phyloP scores from a whole-genome alignment of 371 early-diverging fungal species.

The Mucor lusitanicus region DNA sequence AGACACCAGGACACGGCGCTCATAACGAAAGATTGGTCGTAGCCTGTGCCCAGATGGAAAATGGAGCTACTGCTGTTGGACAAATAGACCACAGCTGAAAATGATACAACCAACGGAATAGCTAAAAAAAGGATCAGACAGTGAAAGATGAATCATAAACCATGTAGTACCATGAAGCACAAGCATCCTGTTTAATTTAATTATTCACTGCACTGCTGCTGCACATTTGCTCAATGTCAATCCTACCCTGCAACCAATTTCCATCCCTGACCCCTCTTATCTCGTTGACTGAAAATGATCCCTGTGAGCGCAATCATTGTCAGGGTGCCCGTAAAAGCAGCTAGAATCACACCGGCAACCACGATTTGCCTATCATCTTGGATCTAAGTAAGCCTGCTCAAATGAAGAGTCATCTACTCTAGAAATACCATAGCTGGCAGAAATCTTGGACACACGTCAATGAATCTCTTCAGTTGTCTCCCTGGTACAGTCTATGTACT shows the following conservation, averaged over 20 bases:
- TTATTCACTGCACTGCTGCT: not conserved
- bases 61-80: constrained; percentile 17
- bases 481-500: not conserved
- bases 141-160: not conserved
- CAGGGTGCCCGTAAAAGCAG: constrained; percentile 25
- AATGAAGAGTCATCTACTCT: not conserved
- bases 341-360: constrained; percentile 32
- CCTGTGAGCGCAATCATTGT: constrained; percentile 30
- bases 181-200: constrained; percentile 23
- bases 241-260: constrained; percentile 32
- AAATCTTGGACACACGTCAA: constrained; percentile 13
- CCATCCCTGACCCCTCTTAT: constrained; percentile 36
- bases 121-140: constrained; percentile 13
- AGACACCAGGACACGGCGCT: constrained; percentile 26
- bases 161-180: constrained; percentile 30
- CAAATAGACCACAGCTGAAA: constrained; percentile 28
- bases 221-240: not conserved
- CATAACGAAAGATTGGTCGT: constrained; percentile 28
- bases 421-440: constrained; percentile 22
- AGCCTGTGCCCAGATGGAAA: constrained; percentile 25
- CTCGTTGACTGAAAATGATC: constrained; percentile 28
- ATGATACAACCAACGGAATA: constrained; percentile 28
- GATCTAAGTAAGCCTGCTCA: not conserved
- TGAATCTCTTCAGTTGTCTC: not conserved
- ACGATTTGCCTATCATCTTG: constrained; percentile 26